Evolutionary conservation across 2,329 filamentous ascomycete genomes (phyloP), one percentile per base, ranked within the genome.

Genomic region (Phialophora macrospora): DNA sequence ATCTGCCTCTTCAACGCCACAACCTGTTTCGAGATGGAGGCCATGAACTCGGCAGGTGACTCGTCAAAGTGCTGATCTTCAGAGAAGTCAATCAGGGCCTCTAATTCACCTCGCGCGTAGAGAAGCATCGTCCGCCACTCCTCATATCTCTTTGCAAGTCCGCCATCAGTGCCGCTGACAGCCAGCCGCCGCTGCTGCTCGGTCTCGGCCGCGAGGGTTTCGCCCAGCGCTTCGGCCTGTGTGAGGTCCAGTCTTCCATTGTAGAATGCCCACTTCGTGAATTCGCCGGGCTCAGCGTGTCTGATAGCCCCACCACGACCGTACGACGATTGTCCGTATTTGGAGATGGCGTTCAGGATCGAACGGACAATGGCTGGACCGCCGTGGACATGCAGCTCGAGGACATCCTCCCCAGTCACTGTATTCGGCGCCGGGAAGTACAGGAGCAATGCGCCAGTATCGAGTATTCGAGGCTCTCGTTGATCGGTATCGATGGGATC

Each of bases 61-160:
- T 97, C 93, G 72, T 98, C 93, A 74, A 99, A 96, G 79, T 98
- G 91, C 78, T 99, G 94, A 74, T 98, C 95, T 76, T 99, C 95
- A 0, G 92, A 90, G 76, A 99, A 99, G 78, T 99, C 95, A 68
- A 99, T 98, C 71, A 99, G 80, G 0, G 95, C 95, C 78, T 99
- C 95, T 46, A 99, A 84, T 79, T 98, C 93, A 9, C 92, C 95
- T 1, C 95, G 87, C 9, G 93, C 93, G 68, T 90, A 84, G 6
- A 98, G 81, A 20, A 99, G 80, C 70, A 88, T 83, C 69, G 86
- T 81, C 28, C 94, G 87, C 95, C 95, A 99, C 9, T 74, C 73
- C 71, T 97, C 93, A 76, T 99, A 99, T 20, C 88, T 87, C 65
- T 84, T 83, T 0, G 91, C 87, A 12, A 97, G 82, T 0, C 83